Base-by-base conservation (phyloP, 148 eudicot species). In the Gaultheria prostrata region DNA sequence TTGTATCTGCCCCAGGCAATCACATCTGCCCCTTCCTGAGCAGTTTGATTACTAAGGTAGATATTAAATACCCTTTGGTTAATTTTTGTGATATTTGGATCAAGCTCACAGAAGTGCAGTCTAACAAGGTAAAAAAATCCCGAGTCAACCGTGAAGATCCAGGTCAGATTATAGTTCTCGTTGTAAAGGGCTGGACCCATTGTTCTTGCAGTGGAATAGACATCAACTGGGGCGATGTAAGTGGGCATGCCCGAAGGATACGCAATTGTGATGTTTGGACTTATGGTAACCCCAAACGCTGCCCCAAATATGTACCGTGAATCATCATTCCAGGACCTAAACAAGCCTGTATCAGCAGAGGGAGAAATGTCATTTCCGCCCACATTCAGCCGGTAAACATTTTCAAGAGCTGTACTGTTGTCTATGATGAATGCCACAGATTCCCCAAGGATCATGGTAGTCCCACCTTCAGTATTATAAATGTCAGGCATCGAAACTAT, bases 31-130 rank as follows among this genome's bases (percentile, higher is more conserved):
- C 54, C 86, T 3, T 21, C 0, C 54, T 51, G 61, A 5, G 98
- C 99, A 51, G 98, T 91, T 87, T 87, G 93, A 84, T 96, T 96
- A 85, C 90, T 89, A 46, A 96, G 70, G 84, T 71, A 96, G 70
- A 96, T 89, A 49, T 89, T 78, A 65, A 96, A 96, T 15, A 90
- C 94, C 50, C 92, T 88, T 86, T 92, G 94, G 83, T 94, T 94
- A 39, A 39, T 0, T 83, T 83, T 83, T 2, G 85, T 63, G 49
- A 96, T 85, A 11, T 86, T 76, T 28, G 53, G 46, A 51, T 82
- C 84, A 50, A 91, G 80, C 90, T 96, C 97, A 75, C 99, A 96
- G 88, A 96, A 94, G 88, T 96, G 99, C 50, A 96, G 91, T 94
- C 99, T 92, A 46, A 96, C 93, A 78, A 96, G 85, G 85, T 94